A percentile compares a stretch with the other conserved stretches of the same genome.
Evolutionary conservation across 257 asterid species (phyloP).

Genomic region (Nicotiana sylvestris): DNA sequence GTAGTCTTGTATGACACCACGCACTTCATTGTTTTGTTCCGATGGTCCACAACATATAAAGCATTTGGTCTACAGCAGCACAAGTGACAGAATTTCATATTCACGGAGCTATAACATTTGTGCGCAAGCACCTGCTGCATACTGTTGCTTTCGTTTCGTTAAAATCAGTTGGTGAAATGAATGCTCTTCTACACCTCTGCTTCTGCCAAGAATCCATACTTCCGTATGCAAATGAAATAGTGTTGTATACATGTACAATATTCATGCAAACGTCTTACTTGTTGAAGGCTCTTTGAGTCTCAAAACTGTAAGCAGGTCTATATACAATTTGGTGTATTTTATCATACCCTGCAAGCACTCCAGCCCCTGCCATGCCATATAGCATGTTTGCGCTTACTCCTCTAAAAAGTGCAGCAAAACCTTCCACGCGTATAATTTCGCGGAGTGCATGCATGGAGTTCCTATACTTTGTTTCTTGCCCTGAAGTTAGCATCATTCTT

Average conservation of each 20-base stretch:
- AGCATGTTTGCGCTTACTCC: conserved; percentile 92
- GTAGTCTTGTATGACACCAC: neutral
- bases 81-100: neutral
- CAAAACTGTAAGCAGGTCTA: conserved; percentile 42
- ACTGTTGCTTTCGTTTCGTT: neutral
- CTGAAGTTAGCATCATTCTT: conserved; percentile 97
- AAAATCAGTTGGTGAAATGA: neutral
- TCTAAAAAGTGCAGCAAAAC: conserved; percentile 58
- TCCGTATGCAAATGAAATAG: neutral
- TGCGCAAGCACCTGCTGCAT: too few relatives aligned
- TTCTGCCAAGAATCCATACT: neutral
- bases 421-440: conserved; percentile 66
- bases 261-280: conserved; percentile 24
- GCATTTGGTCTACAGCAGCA: neutral
- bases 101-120: neutral
- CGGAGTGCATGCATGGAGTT: conserved; percentile 61
- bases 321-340: conserved; percentile 55
- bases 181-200: neutral
- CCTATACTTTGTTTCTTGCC: conserved; percentile 68
- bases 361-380: conserved; percentile 93
- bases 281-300: conserved; percentile 53
- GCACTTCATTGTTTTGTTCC: neutral
- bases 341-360: conserved; percentile 97
- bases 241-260: neutral
- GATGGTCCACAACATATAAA: neutral